phyloP scores from a whole-genome alignment of 1,139 yeast genomes.

The Saccharomyces pastorianus region DNA sequence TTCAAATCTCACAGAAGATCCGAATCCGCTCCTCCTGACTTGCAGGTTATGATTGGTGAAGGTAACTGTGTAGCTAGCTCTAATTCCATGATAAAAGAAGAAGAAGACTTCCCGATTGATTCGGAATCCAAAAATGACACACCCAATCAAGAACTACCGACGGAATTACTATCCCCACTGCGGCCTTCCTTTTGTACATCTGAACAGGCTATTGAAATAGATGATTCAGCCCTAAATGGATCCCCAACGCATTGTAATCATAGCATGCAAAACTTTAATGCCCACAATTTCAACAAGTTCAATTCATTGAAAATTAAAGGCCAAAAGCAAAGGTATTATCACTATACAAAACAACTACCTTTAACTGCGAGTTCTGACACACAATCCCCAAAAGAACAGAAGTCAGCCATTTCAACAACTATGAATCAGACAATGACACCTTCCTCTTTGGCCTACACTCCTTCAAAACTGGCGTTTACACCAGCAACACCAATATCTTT shows the following conservation, averaged over 20 bases:
- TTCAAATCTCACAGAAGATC: conserved; percentile 37
- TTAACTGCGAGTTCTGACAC: conserved; percentile 10
- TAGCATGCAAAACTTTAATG: not conserved
- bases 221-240: conserved; percentile 12
- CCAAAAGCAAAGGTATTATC: conserved; percentile 29
- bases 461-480: conserved; percentile 16
- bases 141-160: not conserved
- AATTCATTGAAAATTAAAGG: conserved; percentile 27
- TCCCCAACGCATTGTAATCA: not conserved
- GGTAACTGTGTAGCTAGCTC: conserved; percentile 7
- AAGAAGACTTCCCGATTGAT: conserved; percentile 12
- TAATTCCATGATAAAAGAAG: conserved; percentile 15
- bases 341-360: conserved; percentile 26
- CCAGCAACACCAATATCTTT: conserved; percentile 17
- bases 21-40: conserved; percentile 43
- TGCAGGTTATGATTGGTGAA: conserved; percentile 21
- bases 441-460: conserved; percentile 12
- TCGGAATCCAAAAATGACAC: conserved; percentile 9
- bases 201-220: not conserved
- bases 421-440: conserved; percentile 3
- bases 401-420: conserved; percentile 7
- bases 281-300: conserved; percentile 8
- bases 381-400: conserved; percentile 9
- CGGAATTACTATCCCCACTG: conserved; percentile 21
- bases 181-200: conserved; percentile 13